phyloP scores from a whole-genome alignment of 1,284 basidiomycete genomes.

The Boletus sp. region DNA sequence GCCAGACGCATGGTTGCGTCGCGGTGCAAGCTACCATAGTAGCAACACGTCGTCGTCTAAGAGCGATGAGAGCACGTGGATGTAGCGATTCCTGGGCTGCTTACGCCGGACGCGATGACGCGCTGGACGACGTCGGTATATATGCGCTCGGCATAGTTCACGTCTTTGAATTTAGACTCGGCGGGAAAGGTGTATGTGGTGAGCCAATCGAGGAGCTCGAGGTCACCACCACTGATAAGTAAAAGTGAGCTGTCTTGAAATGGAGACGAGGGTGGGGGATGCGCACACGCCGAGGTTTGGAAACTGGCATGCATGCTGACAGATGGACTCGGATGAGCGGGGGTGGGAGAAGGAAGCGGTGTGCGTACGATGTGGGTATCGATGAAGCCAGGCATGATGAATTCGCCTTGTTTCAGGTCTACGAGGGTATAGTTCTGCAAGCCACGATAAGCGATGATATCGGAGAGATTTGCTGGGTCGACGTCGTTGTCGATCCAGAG shows the following conservation, averaged over 20 bases:
- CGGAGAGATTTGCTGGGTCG: constrained; percentile 41
- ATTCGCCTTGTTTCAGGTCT: constrained; percentile 64
- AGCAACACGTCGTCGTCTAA: constrained; percentile 92
- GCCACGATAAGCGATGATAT: constrained; percentile 46
- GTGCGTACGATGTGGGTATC: constrained; percentile 82
- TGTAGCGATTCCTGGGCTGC: constrained; percentile 26
- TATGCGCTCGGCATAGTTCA: constrained; percentile 65
- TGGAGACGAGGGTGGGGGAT: neutral
- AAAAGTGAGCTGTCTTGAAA: constrained; percentile 4
- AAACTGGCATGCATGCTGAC: constrained; percentile 83
- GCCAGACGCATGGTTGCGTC: constrained; percentile 82
- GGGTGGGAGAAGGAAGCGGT: neutral
- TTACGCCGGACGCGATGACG: constrained; percentile 74
- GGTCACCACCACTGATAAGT: constrained; percentile 62
- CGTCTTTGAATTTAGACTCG: constrained; percentile 79
- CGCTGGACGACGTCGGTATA: constrained; percentile 78
- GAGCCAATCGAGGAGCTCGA: constrained; percentile 92
- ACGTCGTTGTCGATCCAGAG: constrained; percentile 67
- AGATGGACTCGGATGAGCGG: constrained; percentile 1
- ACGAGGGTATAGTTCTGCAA: constrained; percentile 15
- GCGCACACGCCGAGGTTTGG: constrained; percentile 79
- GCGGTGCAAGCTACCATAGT: constrained; percentile 84
- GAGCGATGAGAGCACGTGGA: neutral
- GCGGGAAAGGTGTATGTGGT: constrained; percentile 85
- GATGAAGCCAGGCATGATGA: constrained; percentile 85